Percentiles rank a stretch among this genome's conserved stretches.
Conservation (phyloP, 2,329 filamentous ascomycete species). For the Ceratocystis lukuohia region DNA sequence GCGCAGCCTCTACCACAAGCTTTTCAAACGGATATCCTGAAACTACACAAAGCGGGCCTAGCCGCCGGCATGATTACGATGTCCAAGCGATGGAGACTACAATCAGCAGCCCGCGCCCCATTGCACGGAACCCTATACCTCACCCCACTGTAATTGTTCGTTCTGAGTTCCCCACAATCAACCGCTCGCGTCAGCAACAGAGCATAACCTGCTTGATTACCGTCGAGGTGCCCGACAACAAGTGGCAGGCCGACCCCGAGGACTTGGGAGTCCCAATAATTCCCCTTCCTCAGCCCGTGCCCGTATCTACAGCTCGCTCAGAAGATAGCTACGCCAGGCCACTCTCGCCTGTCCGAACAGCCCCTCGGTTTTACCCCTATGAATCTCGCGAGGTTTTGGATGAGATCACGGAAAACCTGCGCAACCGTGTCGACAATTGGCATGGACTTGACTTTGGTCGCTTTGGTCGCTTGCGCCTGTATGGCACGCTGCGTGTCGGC, state of each 20-base stretch:
- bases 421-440: constrained; percentile 92
- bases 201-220: constrained; percentile 88
- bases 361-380: constrained; percentile 52
- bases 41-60: constrained; percentile 53
- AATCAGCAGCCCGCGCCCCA: constrained; percentile 56
- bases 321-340: constrained; percentile 43
- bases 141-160: constrained; percentile 84
- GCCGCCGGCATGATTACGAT: constrained; percentile 82
- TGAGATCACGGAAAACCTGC: constrained; percentile 73
- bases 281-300: constrained; percentile 27
- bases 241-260: constrained; percentile 76
- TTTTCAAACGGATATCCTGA: constrained; percentile 77
- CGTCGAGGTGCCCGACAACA: constrained; percentile 82
- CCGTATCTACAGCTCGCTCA: constrained; percentile 25
- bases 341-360: constrained; percentile 45
- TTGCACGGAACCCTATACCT: constrained; percentile 75
- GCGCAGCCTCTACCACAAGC: constrained; percentile 60
- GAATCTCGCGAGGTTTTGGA: constrained; percentile 66
- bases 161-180: constrained; percentile 93
- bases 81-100: constrained; percentile 90
- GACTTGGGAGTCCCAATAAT: constrained; percentile 50
- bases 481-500: constrained; percentile 81
- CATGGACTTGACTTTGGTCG: constrained; percentile 85
- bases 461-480: constrained; percentile 84
- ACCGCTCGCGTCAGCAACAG: constrained; percentile 81